Conservation (phyloP, 1,139 yeast genomes). For the Kodamaea derodonti region DNA sequence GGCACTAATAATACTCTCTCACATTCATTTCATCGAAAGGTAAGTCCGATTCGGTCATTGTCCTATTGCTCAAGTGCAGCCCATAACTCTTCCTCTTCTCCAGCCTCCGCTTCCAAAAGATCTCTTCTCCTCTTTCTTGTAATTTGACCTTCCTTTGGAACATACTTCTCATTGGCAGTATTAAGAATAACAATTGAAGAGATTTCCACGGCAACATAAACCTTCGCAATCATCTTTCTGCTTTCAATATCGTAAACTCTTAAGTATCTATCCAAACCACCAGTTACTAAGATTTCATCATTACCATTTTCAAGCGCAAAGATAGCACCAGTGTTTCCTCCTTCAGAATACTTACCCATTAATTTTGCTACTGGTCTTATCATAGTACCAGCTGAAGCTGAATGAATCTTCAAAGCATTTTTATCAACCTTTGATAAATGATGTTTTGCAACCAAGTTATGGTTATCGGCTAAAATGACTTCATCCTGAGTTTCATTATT, state of each 20-base stretch:
- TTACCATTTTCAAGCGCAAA: conserved; percentile 24
- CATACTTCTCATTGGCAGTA: conserved; percentile 16
- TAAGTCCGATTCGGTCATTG: no score
- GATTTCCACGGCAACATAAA: conserved; percentile 74
- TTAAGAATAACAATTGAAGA: conserved; percentile 52
- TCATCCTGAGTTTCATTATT: conserved; percentile 27
- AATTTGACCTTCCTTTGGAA: conserved; percentile 9
- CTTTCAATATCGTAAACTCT: conserved; percentile 64
- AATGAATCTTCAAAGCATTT: conserved; percentile 33
- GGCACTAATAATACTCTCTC: no score
- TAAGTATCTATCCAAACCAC: conserved; percentile 84
- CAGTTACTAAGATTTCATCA: conserved; percentile 45
- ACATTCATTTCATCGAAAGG: no score
- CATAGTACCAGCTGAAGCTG: conserved; percentile 45
- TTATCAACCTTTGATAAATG: conserved; percentile 39
- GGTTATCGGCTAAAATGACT: conserved; percentile 55
- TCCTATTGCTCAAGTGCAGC: conserved; percentile 7
- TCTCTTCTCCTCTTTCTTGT: conserved; percentile 17
- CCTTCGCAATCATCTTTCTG: conserved; percentile 63
- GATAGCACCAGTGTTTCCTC: conserved; percentile 47
- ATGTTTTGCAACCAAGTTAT: conserved; percentile 51
- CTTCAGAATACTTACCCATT: conserved; percentile 40
- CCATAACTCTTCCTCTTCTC: conserved; percentile 41
- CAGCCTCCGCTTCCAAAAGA: conserved; percentile 25
- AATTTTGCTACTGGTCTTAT: conserved; percentile 36